These are phyloP conservation scores for Blyttiomyces sp. DNA, from an alignment of 371 early-diverging fungal species.

Conservation along the genomic window DNA sequence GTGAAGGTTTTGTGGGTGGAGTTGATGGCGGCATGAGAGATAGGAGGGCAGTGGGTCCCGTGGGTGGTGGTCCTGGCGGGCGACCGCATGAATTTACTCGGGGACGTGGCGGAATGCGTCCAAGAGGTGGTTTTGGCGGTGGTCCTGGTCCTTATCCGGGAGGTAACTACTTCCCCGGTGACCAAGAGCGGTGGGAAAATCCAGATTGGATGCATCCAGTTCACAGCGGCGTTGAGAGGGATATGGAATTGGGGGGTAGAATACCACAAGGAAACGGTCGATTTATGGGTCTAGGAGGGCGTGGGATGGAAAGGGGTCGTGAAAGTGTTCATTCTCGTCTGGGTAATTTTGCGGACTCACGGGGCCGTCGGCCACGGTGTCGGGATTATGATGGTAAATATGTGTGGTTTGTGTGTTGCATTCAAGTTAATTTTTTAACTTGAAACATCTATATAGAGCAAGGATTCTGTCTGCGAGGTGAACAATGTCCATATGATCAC, in stretches of 20 bases:
- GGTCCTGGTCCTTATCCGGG: no score
- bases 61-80: no score
- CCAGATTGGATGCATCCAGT: background rate
- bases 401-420: background rate
- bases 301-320: constrained; percentile 34
- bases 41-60: no score
- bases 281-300: constrained; percentile 20
- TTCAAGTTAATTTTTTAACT: background rate
- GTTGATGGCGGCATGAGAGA: no score
- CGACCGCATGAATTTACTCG: no score
- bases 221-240: constrained; percentile 9
- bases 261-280: constrained; percentile 14
- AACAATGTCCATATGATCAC: constrained; percentile 78
- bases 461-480: constrained; percentile 79
- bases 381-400: constrained; percentile 70
- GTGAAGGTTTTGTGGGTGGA: no score
- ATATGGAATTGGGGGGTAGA: constrained; percentile 11
- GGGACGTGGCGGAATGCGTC: constrained; percentile 3
- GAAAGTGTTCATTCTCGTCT: no score
- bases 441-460: constrained; percentile 47
- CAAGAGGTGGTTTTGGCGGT: no score
- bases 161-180: no score
- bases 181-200: no score
- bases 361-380: constrained; percentile 51
- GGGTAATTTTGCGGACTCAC: no score